Conservation (phyloP, 345 rosid genomes). For the Eucalyptus cloeziana region DNA sequence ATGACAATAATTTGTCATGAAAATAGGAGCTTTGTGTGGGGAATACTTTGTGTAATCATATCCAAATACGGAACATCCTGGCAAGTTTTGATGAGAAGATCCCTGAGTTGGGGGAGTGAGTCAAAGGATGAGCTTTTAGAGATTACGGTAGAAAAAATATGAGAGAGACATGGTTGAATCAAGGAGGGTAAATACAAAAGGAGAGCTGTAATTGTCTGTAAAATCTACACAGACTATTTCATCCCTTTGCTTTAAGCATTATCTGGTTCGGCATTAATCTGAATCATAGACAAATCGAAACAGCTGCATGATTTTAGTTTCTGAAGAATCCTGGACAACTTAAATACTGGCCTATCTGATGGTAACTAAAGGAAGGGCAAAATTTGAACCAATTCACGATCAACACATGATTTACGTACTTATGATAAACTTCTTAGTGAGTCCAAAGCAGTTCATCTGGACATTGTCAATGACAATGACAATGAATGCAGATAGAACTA, state of each 20-base stretch:
- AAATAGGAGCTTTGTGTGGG: not conserved
- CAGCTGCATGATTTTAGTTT: not conserved
- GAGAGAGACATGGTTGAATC: not conserved
- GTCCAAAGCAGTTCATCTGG: not conserved
- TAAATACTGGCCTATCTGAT: not conserved
- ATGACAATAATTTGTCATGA: not conserved
- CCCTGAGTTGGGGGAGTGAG: rapidly evolving
- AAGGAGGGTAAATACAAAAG: not conserved
- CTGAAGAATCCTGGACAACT: not conserved
- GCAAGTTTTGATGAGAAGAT: not conserved
- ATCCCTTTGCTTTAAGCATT: not conserved
- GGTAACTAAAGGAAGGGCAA: not conserved
- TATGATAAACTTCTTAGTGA: not conserved
- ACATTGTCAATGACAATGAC: not conserved
- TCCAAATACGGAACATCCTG: not conserved
- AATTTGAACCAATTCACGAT: not conserved
- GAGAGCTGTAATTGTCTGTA: not conserved
- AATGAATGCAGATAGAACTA: not conserved
- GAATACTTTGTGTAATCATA: not conserved
- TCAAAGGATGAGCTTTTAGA: not conserved
- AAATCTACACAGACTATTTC: not conserved
- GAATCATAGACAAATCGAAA: not conserved
- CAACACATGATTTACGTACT: not conserved
- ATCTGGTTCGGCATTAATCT: not conserved
- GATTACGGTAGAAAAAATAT: not conserved